phyloP scores from a whole-genome alignment of 139 green algal species.

The Edaphochlamys debaryana region DNA sequence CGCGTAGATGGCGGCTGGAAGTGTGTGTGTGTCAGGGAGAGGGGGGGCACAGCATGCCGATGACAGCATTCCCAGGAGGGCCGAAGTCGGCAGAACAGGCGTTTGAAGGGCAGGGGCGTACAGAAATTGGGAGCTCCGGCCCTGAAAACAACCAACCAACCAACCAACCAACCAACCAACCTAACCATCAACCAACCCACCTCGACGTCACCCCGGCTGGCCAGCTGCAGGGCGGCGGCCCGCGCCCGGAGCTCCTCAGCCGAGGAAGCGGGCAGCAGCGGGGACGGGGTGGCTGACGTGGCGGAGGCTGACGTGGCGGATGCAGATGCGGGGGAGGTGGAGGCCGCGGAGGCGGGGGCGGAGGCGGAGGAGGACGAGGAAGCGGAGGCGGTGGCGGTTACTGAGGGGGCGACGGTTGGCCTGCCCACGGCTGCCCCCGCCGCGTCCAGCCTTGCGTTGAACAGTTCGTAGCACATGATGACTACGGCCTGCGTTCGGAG shows the following conservation, averaged over 20 bases:
- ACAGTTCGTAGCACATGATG: neutral
- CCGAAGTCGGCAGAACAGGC: no score
- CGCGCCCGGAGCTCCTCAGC: neutral
- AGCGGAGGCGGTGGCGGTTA: no score
- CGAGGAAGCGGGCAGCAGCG: no score
- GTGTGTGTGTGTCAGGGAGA: no score
- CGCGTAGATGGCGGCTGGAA: no score
- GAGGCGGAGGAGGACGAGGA: neutral
- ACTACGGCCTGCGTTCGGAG: neutral
- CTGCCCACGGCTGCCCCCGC: no score
- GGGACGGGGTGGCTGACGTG: no score
- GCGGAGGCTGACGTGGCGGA: neutral
- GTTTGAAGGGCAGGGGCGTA: no score
- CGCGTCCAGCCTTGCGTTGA: neutral
- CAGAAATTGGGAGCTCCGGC: no score
- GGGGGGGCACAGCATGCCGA: no score
- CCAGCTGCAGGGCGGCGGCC: neutral
- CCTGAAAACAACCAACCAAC: conserved; percentile 13
- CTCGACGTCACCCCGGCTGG: conserved; percentile 1
- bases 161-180: conserved; percentile 10
- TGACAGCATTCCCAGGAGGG: no score
- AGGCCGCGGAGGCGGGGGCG: neutral
- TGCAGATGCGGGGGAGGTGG: neutral
- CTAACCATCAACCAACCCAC: neutral
- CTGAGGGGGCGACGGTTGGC: no score